Conservation (phyloP, 345 rosid species). For the Rhodamnia rubescens region DNA sequence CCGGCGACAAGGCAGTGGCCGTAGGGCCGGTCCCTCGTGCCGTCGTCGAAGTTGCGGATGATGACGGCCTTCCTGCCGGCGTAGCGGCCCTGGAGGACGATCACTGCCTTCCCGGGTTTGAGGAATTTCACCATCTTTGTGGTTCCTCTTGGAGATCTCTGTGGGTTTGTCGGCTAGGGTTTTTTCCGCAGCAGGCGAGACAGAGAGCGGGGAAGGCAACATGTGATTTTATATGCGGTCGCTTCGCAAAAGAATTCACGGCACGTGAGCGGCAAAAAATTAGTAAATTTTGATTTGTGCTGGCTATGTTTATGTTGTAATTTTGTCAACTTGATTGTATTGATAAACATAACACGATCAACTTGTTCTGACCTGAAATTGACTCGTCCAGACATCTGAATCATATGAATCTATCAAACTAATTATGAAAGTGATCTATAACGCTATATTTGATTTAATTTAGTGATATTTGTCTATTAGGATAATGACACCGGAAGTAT, state of each 20-base stretch:
- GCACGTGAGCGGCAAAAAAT: not conserved
- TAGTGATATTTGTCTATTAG: not conserved
- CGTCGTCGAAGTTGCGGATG: not conserved
- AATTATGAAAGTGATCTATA: not conserved
- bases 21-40: not conserved
- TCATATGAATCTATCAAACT: accelerated
- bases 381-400: accelerated
- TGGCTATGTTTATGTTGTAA: not conserved
- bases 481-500: accelerated
- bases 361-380: not conserved
- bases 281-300: not conserved
- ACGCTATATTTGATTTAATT: not conserved
- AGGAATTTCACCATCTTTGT: not conserved
- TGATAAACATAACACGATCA: accelerated
- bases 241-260: not conserved
- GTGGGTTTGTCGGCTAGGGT: not conserved
- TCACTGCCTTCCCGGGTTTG: not conserved
- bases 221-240: not conserved
- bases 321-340: not conserved
- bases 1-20: not conserved
- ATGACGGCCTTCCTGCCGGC: not conserved
- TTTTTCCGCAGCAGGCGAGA: not conserved
- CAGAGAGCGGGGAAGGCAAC: too few relatives aligned
- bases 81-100: not conserved
- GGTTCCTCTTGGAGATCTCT: not conserved